phyloP scores from a whole-genome alignment of 192 early-diverging fungal genomes.

The Entomortierella chlamydospora region DNA sequence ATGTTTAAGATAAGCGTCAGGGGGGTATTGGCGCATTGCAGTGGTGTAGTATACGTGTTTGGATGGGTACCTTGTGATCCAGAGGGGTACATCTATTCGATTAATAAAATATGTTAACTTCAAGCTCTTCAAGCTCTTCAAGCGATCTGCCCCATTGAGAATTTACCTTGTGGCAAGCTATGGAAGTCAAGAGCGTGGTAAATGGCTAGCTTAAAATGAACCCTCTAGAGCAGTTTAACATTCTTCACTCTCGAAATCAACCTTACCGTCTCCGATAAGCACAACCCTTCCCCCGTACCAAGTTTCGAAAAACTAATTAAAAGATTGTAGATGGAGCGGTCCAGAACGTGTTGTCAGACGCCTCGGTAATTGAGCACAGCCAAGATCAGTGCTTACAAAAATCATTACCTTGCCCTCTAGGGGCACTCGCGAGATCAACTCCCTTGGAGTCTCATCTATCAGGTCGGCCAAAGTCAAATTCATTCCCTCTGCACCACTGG shows the following conservation, averaged over 20 bases:
- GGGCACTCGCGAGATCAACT: constrained; percentile 9
- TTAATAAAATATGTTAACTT: neutral
- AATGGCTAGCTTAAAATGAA: neutral
- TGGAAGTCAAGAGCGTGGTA: neutral
- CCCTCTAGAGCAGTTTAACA: neutral
- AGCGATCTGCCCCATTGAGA: neutral
- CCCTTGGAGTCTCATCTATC: constrained; percentile 11
- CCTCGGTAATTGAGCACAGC: no score
- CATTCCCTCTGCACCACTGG: neutral
- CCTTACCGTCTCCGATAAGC: constrained; percentile 25
- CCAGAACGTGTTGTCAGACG: no score
- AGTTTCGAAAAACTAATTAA: constrained; percentile 24
- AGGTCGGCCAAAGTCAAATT: constrained; percentile 1
- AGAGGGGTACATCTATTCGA: constrained; percentile 10
- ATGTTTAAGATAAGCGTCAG: neutral
- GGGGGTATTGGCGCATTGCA: no score
- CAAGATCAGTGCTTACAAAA: neutral
- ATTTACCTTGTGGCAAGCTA: constrained; percentile 25
- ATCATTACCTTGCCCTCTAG: constrained; percentile 17
- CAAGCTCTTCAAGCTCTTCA: neutral
- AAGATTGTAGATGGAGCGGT: neutral
- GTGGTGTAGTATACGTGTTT: neutral
- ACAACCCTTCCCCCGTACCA: constrained; percentile 8
- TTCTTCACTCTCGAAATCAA: neutral
- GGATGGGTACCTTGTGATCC: constrained; percentile 7